Conservation (phyloP, 164 flowering plant species). For the Platanus orientalis region DNA sequence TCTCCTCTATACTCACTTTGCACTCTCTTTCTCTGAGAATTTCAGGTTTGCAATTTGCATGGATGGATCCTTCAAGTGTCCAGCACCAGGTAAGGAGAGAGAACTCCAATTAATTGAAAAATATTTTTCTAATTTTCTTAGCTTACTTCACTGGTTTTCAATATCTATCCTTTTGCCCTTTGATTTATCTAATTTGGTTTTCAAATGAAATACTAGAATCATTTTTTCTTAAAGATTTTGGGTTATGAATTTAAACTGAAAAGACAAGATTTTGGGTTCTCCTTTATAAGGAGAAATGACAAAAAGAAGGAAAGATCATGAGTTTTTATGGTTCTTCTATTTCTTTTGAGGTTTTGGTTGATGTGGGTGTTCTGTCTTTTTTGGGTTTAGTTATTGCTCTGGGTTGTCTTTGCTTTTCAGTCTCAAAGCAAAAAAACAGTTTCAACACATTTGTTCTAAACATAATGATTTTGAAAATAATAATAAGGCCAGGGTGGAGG, state of each 20-base stretch:
- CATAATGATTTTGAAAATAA: too few relatives aligned
- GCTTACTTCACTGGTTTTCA: background rate
- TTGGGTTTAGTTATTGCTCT: background rate
- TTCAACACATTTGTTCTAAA: too few relatives aligned
- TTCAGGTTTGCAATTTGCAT: background rate
- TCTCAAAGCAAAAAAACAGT: too few relatives aligned
- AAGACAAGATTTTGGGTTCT: background rate
- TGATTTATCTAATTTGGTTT: background rate
- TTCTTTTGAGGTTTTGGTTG: background rate
- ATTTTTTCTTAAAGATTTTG: background rate
- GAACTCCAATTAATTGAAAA: background rate
- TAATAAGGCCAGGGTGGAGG: too few relatives aligned
- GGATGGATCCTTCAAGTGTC: background rate
- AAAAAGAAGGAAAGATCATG: background rate
- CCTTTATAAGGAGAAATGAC: background rate
- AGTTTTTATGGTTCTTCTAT: background rate
- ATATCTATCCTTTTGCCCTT: background rate
- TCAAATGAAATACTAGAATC: too few relatives aligned
- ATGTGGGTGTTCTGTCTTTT: background rate
- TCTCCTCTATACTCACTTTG: background rate
- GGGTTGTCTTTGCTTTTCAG: background rate
- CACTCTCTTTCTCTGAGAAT: background rate
- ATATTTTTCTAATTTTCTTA: slow-evolving; percentile 1
- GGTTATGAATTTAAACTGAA: background rate
- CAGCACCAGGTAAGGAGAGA: slow-evolving; percentile 3